phyloP scores from a whole-genome alignment of 257 asterid species.

The Coffea canephora region DNA sequence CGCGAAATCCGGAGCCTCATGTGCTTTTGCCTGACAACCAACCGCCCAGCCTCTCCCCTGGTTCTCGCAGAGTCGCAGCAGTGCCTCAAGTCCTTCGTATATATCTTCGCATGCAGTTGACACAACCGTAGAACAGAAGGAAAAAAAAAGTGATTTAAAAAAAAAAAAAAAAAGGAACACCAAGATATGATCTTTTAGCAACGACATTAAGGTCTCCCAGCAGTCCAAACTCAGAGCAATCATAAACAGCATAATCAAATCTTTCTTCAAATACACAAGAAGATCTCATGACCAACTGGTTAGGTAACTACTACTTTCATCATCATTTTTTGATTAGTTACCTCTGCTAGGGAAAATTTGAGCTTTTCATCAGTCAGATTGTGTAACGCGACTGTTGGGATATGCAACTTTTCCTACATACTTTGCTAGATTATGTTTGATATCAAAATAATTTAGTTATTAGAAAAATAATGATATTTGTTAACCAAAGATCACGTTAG shows the following conservation, averaged over 20 bases:
- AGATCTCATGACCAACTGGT: too few relatives aligned
- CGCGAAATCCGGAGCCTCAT: conserved; percentile 46
- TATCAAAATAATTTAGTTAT: too few relatives aligned
- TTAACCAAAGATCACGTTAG: too few relatives aligned
- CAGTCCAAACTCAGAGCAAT: background rate
- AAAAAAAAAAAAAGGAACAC: too few relatives aligned
- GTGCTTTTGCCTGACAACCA: conserved; percentile 30
- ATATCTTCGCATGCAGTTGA: background rate
- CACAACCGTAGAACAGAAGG: background rate
- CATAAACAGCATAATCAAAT: too few relatives aligned
- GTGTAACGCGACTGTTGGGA: background rate
- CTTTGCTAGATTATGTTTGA: too few relatives aligned
- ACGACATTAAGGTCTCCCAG: background rate
- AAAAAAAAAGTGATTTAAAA: background rate
- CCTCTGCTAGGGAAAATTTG: too few relatives aligned
- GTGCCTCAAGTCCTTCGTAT: background rate
- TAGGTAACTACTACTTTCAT: background rate
- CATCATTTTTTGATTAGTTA: background rate
- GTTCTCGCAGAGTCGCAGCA: background rate
- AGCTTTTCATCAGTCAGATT: background rate
- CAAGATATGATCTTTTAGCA: background rate
- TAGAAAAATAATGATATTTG: too few relatives aligned
- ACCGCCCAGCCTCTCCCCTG: conserved; percentile 12
- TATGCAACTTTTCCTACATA: too few relatives aligned
- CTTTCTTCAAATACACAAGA: background rate